A percentile compares a stretch with the other conserved stretches of the same genome.
These are phyloP conservation scores for Lichtheimia hyalospora DNA, from an alignment of 371 early-diverging fungal genomes.

Conservation along the genomic window DNA sequence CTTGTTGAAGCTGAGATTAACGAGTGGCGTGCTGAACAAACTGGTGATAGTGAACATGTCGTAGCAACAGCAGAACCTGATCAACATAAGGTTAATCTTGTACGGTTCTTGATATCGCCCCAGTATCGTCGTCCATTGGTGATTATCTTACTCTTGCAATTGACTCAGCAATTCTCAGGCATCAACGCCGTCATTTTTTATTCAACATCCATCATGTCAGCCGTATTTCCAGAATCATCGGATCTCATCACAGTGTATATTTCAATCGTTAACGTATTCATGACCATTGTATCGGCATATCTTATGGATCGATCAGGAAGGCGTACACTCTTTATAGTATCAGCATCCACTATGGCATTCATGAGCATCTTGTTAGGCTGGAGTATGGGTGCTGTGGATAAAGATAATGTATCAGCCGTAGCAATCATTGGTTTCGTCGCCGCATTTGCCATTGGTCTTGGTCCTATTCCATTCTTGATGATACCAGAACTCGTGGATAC, in stretches of 20 bases:
- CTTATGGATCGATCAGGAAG: constrained; percentile 86
- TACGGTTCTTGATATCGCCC: constrained; percentile 38
- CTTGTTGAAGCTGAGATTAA: constrained; percentile 66
- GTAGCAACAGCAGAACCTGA: constrained; percentile 5
- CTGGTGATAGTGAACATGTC: constrained; percentile 7
- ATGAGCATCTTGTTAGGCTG: constrained; percentile 60
- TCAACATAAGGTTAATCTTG: constrained; percentile 25
- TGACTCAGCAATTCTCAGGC: constrained; percentile 87
- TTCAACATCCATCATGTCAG: constrained; percentile 75
- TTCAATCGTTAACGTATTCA: constrained; percentile 74
- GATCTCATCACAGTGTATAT: constrained; percentile 72
- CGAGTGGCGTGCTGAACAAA: constrained; percentile 58
- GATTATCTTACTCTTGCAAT: constrained; percentile 75
- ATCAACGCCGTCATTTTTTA: constrained; percentile 93
- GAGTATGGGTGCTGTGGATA: constrained; percentile 47
- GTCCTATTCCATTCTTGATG: constrained; percentile 87
- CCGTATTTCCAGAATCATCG: constrained; percentile 62
- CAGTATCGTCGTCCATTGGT: constrained; percentile 62
- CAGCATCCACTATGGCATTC: constrained; percentile 62
- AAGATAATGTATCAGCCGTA: constrained; percentile 57
- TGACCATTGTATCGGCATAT: constrained; percentile 68
- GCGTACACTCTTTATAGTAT: constrained; percentile 72
- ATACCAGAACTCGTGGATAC: constrained; percentile 83
- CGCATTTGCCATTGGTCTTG: constrained; percentile 88
- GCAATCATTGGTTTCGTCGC: constrained; percentile 80